Conservation (phyloP, 371 early-diverging fungal species). For the Apophysomyces elegans region DNA sequence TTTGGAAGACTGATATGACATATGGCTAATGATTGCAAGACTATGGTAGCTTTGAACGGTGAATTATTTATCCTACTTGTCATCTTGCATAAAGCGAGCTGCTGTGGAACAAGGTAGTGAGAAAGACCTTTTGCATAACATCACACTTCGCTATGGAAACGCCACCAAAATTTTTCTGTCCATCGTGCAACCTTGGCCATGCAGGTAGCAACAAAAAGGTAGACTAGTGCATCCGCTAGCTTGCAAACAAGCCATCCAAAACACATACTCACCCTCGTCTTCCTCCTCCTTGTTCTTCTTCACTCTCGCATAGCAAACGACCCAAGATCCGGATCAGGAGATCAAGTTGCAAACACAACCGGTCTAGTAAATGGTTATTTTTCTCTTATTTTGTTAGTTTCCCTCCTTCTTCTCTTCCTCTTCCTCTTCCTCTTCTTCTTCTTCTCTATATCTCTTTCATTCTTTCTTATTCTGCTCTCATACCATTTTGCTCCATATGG, state of each 20-base stretch:
- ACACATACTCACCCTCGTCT: not conserved
- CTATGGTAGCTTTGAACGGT: too few relatives aligned
- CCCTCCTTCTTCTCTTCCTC: too few relatives aligned
- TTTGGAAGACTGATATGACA: not conserved
- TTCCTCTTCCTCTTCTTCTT: too few relatives aligned
- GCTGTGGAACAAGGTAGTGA: not conserved
- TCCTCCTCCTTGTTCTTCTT: not conserved
- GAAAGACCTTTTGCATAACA: not conserved
- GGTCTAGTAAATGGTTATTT: not conserved
- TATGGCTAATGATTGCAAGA: too few relatives aligned
- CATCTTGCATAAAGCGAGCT: not conserved
- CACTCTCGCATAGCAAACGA: not conserved
- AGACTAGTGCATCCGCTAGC: conserved; percentile 3
- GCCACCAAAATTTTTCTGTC: not conserved
- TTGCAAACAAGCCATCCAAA: not conserved
- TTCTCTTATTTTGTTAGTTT: too few relatives aligned
- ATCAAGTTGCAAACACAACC: conserved; percentile 7
- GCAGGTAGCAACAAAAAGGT: conserved; percentile 10
- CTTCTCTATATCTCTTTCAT: too few relatives aligned
- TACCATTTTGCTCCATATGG: conserved; percentile 12
- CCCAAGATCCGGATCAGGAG: conserved; percentile 3
- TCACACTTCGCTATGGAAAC: conserved; percentile 5
- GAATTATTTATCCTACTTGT: not conserved
- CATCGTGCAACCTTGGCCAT: conserved; percentile 7
- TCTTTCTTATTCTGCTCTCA: not conserved